Base-by-base conservation (phyloP, 2,329 filamentous ascomycete genomes). In the Pseudogymnoascus sp. region DNA sequence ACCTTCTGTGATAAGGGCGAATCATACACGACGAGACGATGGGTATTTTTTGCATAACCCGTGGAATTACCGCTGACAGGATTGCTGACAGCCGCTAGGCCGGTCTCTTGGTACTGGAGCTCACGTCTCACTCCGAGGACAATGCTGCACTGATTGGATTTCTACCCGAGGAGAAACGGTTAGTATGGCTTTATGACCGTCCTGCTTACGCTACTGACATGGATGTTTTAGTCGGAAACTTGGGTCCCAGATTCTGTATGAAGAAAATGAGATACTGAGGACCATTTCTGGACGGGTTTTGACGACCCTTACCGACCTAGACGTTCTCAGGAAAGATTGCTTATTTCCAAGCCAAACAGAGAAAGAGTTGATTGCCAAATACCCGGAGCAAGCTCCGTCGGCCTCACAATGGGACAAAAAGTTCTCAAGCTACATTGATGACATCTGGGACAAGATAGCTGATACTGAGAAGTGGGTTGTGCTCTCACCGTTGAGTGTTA, bases 321-420 rank as follows among this genome's bases (percentile, higher is more conserved):
- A 13, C 21, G 15, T 39, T 37, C 10, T 39, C 24, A 5, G n/a
- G 21, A 59, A 59, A 17, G 57, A 59, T 29, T 59, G 6, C n/a
- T 39, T 59, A 15, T 40, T 40, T 40, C 37, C 57, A n/a, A 6
- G 8, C 15, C 6, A 37, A 39, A 59, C 21, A 26, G 33, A 39
- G 11, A 15, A 37, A 13, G 35, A 15, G 21, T n/a, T 54, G n/a
- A 54, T 59, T 40, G 7, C 57, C 10, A 31, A 59, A 39, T 59
- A 59, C 37, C 57, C 57, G 9, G 26, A 31, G 21, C 24, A 37
- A 37, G 21, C n/a, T n/a, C 33, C 57, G 15, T 59, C 57, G 15
- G 57, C 57, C 11, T 59, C 57, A 37, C 57, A 59, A 40, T 59
- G 57, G 57, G 57, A 59, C 11, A 59, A 59, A 39, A 59, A 6